Conservation (phyloP, 2,329 filamentous ascomycete genomes). For the Sporothrix euskadiensis region DNA sequence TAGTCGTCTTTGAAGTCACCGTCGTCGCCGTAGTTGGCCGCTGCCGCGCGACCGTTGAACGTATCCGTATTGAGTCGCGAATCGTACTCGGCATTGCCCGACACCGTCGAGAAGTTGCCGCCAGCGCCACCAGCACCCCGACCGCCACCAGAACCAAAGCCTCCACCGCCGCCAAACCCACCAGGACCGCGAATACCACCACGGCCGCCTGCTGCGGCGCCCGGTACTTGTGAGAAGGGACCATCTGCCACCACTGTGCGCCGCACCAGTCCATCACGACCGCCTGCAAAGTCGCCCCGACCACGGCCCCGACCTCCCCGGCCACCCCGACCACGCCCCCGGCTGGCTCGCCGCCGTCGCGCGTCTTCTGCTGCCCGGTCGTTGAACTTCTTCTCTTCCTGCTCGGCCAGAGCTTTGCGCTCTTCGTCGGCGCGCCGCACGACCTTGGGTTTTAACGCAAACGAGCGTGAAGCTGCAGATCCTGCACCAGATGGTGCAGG, state of each 20-base stretch:
- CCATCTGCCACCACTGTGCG: conserved; percentile 41
- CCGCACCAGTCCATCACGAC: conserved; percentile 36
- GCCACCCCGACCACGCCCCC: conserved; percentile 37
- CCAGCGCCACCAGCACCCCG: conserved; percentile 35
- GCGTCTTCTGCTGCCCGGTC: conserved; percentile 40
- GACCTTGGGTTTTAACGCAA: conserved; percentile 41
- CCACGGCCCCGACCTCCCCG: conserved; percentile 35
- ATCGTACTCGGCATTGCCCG: conserved; percentile 44
- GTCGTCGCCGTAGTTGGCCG: conserved; percentile 42
- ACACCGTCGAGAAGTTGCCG: conserved; percentile 27
- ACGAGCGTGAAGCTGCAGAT: conserved; percentile 22
- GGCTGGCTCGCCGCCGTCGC: conserved; percentile 34
- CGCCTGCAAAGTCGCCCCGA: conserved; percentile 34
- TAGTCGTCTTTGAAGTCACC: conserved; percentile 47
- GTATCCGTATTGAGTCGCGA: conserved; percentile 58
- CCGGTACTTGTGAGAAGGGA: conserved; percentile 41
- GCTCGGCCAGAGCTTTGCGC: conserved; percentile 42
- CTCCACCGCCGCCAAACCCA: conserved; percentile 30
- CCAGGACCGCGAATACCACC: conserved; percentile 30
- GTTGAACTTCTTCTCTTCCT: conserved; percentile 39
- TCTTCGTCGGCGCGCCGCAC: conserved; percentile 41
- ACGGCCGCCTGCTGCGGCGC: conserved; percentile 32
- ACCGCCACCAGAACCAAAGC: conserved; percentile 1
- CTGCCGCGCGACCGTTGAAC: conserved; percentile 47
- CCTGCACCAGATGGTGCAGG: not conserved